Conservation (phyloP, 352 stramenopile genomes). For the Pythium chondricola region DNA sequence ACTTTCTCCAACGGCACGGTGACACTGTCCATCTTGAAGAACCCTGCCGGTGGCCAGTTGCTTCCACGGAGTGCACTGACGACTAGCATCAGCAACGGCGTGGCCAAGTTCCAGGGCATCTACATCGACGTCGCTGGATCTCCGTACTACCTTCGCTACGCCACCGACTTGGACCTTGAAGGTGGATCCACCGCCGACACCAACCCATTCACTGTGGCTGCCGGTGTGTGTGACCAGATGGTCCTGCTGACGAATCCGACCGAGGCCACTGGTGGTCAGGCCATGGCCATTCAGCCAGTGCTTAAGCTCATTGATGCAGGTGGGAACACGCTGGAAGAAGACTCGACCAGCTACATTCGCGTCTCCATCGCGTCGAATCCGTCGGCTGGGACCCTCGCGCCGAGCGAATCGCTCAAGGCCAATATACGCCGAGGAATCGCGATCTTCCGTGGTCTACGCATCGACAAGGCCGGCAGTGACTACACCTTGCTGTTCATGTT, state of each 20-base stretch:
- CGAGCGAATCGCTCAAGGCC: conserved; percentile 29
- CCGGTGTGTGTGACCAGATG: conserved; percentile 42
- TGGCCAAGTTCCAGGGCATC: conserved; percentile 51
- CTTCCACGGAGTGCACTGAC: conserved; percentile 40
- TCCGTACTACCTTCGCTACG: conserved; percentile 71
- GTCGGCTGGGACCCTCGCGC: conserved; percentile 42
- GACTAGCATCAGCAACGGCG: conserved; percentile 40
- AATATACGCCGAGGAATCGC: conserved; percentile 45
- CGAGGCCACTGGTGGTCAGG: conserved; percentile 50
- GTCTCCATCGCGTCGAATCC: conserved; percentile 71
- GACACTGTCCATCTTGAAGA: conserved; percentile 62
- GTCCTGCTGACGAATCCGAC: conserved; percentile 35
- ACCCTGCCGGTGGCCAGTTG: conserved; percentile 45
- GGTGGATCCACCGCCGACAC: conserved; percentile 56
- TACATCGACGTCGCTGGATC: conserved; percentile 77
- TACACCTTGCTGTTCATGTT: conserved; percentile 69
- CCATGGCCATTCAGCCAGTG: conserved; percentile 71
- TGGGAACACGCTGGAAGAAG: conserved; percentile 53
- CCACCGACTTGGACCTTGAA: conserved; percentile 39
- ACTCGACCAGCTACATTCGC: conserved; percentile 58
- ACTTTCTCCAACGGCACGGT: conserved; percentile 40
- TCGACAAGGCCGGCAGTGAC: conserved; percentile 66
- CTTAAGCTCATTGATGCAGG: conserved; percentile 72
- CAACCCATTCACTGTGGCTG: conserved; percentile 72
- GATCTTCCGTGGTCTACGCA: conserved; percentile 66